Evolutionary conservation across 148 eudicot species (phyloP).

Genomic region (Silene conica): DNA sequence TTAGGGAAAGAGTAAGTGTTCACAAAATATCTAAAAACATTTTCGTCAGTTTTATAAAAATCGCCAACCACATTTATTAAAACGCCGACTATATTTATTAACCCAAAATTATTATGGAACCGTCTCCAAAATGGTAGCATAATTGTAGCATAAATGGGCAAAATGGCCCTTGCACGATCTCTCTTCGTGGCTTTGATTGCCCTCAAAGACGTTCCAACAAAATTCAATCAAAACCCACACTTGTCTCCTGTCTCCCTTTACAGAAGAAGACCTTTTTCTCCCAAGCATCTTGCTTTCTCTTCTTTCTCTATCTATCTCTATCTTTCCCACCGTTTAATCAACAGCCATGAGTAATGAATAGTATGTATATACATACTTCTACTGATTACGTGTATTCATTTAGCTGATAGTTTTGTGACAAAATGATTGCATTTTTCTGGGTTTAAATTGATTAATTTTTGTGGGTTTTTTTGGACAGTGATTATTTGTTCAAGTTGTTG

Average conservation of each 20-base stretch:
- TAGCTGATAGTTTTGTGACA: no score
- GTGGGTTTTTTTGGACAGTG: conserved; percentile 31
- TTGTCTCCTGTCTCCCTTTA: not conserved
- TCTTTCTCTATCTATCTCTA: not conserved
- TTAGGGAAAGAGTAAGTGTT: no score
- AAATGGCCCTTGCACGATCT: conserved; percentile 17
- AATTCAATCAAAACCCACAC: not conserved
- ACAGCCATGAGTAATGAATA: conserved; percentile 28
- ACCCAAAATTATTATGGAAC: not conserved
- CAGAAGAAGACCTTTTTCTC: not conserved
- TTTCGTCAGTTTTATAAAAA: no score
- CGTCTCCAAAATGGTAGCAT: not conserved
- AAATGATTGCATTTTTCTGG: not conserved
- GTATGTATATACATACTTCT: conserved; percentile 8
- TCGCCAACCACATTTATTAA: no score
- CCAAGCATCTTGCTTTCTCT: not conserved
- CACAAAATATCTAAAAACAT: no score
- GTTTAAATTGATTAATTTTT: conserved; percentile 3
- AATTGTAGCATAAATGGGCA: not conserved
- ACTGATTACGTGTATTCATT: not conserved
- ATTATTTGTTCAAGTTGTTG: conserved; percentile 72
- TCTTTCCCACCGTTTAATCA: not conserved
- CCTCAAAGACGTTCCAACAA: not conserved
- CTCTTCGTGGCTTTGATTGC: conserved; percentile 12
- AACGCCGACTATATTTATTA: no score